These are phyloP conservation scores for Monascus ruber DNA, from an alignment of 2,329 filamentous ascomycete species.

Conservation along the genomic window DNA sequence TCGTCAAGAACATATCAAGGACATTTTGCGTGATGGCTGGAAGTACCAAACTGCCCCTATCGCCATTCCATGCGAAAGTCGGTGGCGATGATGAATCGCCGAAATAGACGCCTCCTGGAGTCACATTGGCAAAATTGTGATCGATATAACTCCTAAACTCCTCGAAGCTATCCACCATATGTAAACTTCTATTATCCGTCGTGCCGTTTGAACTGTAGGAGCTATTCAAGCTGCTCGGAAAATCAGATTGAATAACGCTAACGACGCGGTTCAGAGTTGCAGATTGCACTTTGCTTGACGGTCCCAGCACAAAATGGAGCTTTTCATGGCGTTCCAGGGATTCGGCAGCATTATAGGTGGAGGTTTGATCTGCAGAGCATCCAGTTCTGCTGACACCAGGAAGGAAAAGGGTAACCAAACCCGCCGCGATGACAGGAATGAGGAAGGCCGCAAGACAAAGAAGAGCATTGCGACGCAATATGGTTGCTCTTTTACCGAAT, in stretches of 20 bases:
- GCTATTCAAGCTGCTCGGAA: too few species aligned
- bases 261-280: constrained; percentile 2
- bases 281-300: constrained; percentile 17
- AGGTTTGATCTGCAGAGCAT: constrained; percentile 37
- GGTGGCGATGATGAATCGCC: constrained; percentile 49
- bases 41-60: constrained; percentile 48
- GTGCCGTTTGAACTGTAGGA: too few species aligned
- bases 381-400: constrained; percentile 41
- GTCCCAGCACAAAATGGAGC: constrained; percentile 27
- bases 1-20: constrained; percentile 54
- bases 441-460: constrained; percentile 64
- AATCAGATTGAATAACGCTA: not conserved
- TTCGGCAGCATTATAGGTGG: constrained; percentile 11
- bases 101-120: constrained; percentile 70
- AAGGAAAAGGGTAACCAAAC: constrained; percentile 67
- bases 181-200: constrained; percentile 15
- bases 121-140: constrained; percentile 54
- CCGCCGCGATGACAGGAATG: constrained; percentile 69
- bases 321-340: constrained; percentile 18
- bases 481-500: constrained; percentile 64
- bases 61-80: constrained; percentile 58
- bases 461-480: constrained; percentile 67
- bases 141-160: constrained; percentile 59
- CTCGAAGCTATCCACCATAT: constrained; percentile 51
- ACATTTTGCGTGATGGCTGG: constrained; percentile 47